Conservation (phyloP, 345 rosid genomes). For the Eucalyptus dawsonii region DNA sequence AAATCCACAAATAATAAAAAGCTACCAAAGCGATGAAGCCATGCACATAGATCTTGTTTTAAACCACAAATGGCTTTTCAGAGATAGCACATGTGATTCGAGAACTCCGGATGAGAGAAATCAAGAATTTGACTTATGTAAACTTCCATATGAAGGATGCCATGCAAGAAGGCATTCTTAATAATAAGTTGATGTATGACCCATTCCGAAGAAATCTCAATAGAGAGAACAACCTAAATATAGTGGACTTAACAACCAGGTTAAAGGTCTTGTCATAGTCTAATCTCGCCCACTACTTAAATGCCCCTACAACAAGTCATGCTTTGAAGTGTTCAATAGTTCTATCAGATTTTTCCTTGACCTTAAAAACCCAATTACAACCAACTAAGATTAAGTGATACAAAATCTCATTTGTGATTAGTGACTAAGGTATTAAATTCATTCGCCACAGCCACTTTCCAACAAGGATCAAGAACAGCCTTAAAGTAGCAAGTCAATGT, state of each 20-base stretch:
- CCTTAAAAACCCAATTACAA: not conserved
- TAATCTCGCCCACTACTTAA: not conserved
- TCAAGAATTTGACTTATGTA: not conserved
- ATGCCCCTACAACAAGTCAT: not conserved
- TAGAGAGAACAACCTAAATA: not conserved
- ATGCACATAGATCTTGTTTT: not conserved
- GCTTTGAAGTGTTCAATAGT: not conserved
- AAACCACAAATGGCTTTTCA: not conserved
- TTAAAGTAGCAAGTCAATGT: not conserved
- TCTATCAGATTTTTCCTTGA: not conserved
- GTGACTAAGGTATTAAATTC: not conserved
- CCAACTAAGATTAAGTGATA: not conserved
- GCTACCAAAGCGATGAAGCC: not conserved
- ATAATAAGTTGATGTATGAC: not conserved
- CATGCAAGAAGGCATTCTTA: not conserved
- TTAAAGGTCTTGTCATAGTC: not conserved
- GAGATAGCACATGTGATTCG: not conserved
- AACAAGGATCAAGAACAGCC: not conserved
- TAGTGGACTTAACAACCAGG: not conserved
- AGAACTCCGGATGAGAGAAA: not conserved
- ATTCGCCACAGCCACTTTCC: not conserved
- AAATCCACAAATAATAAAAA: not conserved
- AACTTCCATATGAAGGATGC: not conserved
- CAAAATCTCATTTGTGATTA: not conserved
- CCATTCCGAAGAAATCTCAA: fast-evolving